Evolutionary conservation across 73 alveolate species (phyloP).

Genomic region (Durusdinium trenchii): DNA sequence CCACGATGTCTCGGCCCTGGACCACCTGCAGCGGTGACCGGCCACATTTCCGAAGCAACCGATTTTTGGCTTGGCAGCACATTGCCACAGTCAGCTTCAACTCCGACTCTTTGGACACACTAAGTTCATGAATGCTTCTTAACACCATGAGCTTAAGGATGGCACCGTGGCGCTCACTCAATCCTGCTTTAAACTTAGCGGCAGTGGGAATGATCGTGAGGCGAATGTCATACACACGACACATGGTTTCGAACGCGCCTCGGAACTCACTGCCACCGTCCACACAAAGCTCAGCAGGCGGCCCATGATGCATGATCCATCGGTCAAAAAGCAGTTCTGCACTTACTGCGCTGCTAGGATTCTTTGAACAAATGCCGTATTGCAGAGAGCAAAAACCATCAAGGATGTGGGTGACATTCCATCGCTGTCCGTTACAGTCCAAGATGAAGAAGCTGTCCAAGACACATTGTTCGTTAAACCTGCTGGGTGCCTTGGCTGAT

Average conservation of each 20-base stretch:
- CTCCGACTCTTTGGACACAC: too few relatives aligned
- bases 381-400: neutral
- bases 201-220: neutral
- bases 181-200: neutral
- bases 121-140: too few relatives aligned
- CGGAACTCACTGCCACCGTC: neutral
- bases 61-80: too few relatives aligned
- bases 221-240: neutral
- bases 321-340: neutral
- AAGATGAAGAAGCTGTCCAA: constrained; percentile 22
- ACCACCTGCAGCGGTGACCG: too few relatives aligned
- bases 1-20: too few relatives aligned
- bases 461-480: neutral
- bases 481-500: neutral
- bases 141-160: neutral
- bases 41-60: too few relatives aligned
- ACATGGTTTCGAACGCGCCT: neutral
- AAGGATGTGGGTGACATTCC: neutral
- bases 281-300: neutral
- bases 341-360: neutral
- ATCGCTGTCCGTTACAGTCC: neutral
- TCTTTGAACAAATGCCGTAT: neutral
- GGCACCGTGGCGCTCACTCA: neutral
- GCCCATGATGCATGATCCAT: neutral
- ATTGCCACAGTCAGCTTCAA: too few relatives aligned